Percentiles rank a stretch among this genome's conserved stretches.
These are phyloP conservation scores for Apiospora hydei DNA, from an alignment of 2,329 filamentous ascomycete genomes.

Conservation along the genomic window DNA sequence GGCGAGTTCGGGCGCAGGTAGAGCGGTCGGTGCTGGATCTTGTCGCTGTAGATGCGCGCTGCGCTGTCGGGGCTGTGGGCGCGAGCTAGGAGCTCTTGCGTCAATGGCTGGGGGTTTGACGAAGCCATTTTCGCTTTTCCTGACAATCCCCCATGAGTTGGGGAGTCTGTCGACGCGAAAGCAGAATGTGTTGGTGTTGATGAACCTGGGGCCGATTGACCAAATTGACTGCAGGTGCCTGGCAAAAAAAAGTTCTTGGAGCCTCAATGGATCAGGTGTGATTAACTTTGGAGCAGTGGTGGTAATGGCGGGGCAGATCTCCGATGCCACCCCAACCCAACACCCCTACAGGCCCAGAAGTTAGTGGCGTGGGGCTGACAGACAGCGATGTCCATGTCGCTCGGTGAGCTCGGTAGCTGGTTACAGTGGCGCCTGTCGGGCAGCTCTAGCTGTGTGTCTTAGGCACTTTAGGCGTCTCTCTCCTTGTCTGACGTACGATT, in stretches of 20 bases:
- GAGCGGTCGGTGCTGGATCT: slow-evolving; percentile 82
- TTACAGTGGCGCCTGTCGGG: not conserved
- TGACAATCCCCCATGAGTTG: slow-evolving; percentile 39
- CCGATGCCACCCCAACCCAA: not conserved
- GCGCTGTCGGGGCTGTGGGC: slow-evolving; percentile 80
- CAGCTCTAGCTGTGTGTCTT: not conserved
- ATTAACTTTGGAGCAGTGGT: not conserved
- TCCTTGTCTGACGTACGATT: not conserved
- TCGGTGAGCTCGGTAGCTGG: not conserved
- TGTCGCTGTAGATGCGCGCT: slow-evolving; percentile 77
- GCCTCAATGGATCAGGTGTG: not conserved
- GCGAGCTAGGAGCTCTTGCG: slow-evolving; percentile 73
- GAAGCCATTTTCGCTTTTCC: not conserved
- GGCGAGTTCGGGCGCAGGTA: slow-evolving; percentile 80
- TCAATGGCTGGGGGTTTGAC: slow-evolving; percentile 49
- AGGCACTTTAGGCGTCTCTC: not conserved
- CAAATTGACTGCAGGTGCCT: too few relatives aligned
- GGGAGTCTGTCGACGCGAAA: not conserved
- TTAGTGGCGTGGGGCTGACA: slow-evolving; percentile 13
- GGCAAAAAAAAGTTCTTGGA: not conserved
- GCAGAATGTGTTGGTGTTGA: not conserved
- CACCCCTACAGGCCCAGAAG: not conserved
- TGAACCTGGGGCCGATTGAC: not conserved
- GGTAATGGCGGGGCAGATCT: slow-evolving; percentile 7
- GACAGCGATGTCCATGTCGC: not conserved